Conservation (phyloP, 257 asterid genomes). For the Lantana camara region DNA sequence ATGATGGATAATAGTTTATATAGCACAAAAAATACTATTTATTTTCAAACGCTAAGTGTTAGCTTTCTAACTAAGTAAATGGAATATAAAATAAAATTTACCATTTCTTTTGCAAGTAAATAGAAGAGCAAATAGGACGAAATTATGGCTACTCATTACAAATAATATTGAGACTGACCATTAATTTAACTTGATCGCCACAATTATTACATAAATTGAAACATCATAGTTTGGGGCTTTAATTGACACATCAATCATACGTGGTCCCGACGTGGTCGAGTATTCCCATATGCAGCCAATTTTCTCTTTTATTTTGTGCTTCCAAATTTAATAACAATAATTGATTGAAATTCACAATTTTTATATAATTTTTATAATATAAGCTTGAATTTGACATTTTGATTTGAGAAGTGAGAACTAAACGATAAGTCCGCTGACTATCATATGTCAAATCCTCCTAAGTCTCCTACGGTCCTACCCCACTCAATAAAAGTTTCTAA, state of each 20-base stretch:
- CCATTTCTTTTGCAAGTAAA: no score
- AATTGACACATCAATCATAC: background rate
- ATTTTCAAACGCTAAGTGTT: no score
- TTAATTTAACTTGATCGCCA: no score
- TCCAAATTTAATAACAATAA: background rate
- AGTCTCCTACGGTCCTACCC: no score
- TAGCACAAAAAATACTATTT: no score
- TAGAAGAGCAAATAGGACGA: no score
- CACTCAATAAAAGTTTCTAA: background rate
- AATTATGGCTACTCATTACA: no score
- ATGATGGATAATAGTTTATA: no score
- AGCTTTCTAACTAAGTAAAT: no score
- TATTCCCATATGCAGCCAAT: background rate
- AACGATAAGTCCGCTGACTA: slow-evolving; percentile 11
- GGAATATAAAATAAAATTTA: no score
- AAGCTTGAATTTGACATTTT: slow-evolving; percentile 5
- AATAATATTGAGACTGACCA: no score
- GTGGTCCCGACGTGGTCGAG: background rate
- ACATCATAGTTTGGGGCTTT: slow-evolving; percentile 10
- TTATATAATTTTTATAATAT: background rate
- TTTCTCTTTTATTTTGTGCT: background rate
- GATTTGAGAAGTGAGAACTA: background rate
- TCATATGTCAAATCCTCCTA: slow-evolving; percentile 1
- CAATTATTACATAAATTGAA: background rate
- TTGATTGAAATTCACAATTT: background rate